phyloP scores from a whole-genome alignment of 176 grass and related monocot genomes.

The Lolium multiflorum region DNA sequence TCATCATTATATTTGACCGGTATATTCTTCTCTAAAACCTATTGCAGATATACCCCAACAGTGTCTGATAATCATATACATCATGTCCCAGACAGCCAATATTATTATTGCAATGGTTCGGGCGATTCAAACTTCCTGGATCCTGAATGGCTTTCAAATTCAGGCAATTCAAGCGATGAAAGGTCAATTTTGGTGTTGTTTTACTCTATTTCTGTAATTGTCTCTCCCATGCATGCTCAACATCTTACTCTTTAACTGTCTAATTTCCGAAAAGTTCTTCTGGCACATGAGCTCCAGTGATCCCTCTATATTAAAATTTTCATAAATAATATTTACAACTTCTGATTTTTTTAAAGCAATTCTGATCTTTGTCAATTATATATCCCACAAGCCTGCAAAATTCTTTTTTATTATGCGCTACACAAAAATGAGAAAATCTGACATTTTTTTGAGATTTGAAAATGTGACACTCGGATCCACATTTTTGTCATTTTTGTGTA shows the following conservation, averaged over 20 bases:
- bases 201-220: not conserved
- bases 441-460: too few species aligned
- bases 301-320: too few species aligned
- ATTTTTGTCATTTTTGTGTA: too few species aligned
- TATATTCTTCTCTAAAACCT: conserved; percentile 30
- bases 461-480: too few species aligned
- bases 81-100: conserved; percentile 10
- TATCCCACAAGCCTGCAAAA: too few species aligned
- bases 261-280: not conserved
- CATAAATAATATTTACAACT: too few species aligned
- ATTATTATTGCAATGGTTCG: conserved; percentile 34
- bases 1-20: not conserved
- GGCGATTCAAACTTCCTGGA: conserved; percentile 63
- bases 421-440: too few species aligned
- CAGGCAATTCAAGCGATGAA: conserved; percentile 55
- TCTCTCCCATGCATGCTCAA: conserved; percentile 22
- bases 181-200: conserved; percentile 39
- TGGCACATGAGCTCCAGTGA: too few species aligned
- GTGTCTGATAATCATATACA: conserved; percentile 24
- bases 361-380: too few species aligned
- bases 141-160: conserved; percentile 57
- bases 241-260: conserved; percentile 5
- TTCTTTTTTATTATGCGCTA: too few species aligned
- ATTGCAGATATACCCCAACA: conserved; percentile 49
- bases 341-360: too few species aligned